These are phyloP conservation scores for Chloris gayana DNA, from an alignment of 176 grass and related monocot species.

Conservation along the genomic window DNA sequence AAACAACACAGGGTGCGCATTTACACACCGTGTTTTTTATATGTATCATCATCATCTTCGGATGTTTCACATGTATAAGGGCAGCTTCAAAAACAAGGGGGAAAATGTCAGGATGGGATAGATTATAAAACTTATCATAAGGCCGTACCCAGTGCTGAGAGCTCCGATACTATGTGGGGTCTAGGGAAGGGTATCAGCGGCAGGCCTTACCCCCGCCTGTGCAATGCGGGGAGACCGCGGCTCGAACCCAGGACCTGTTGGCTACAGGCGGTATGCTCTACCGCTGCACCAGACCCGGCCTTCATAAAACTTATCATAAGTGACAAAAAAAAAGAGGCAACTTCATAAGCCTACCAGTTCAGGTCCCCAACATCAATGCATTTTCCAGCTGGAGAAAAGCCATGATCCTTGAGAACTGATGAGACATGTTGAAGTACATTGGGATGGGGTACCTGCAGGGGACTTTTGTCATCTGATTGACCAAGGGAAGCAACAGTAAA, in stretches of 20 bases:
- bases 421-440: slow-evolving; percentile 25
- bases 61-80: neutral
- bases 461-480: neutral
- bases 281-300: too few relatives aligned
- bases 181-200: too few relatives aligned
- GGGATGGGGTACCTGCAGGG: slow-evolving; percentile 25
- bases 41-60: neutral
- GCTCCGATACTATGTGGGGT: too few relatives aligned
- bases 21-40: slow-evolving; percentile 14
- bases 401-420: slow-evolving; percentile 24
- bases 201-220: too few relatives aligned
- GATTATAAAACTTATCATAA: too few relatives aligned
- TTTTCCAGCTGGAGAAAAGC: neutral
- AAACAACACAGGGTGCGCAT: neutral
- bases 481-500: neutral
- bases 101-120: neutral
- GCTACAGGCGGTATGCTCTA: too few relatives aligned
- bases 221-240: too few relatives aligned
- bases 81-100: neutral
- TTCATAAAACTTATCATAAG: neutral
- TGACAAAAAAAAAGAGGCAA: neutral
- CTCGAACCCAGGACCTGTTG: too few relatives aligned
- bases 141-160: too few relatives aligned
- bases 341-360: neutral
- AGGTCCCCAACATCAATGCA: neutral